These are phyloP conservation scores for Blastobotrys raffinosifermentans DNA, from an alignment of 1,139 yeast genomes.

Conservation along the genomic window DNA sequence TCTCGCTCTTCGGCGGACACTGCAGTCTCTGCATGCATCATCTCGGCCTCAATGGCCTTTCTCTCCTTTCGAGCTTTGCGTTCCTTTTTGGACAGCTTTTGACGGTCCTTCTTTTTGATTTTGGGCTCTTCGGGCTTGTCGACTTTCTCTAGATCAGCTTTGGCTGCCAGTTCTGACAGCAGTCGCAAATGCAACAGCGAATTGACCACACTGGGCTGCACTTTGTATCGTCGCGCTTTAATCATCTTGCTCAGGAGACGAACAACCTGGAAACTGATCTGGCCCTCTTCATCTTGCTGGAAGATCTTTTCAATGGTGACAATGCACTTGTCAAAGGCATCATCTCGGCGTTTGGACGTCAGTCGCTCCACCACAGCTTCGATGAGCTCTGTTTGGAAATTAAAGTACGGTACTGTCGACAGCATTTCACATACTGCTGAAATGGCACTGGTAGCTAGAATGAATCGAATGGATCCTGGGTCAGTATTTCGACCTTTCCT, in stretches of 20 bases:
- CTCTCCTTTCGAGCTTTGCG: constrained; percentile 81
- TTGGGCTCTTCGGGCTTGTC: constrained; percentile 45
- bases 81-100: constrained; percentile 82
- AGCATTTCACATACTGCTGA: constrained; percentile 78
- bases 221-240: constrained; percentile 67
- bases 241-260: constrained; percentile 63
- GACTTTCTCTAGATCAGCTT: constrained; percentile 56
- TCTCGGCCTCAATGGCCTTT: constrained; percentile 81
- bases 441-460: constrained; percentile 54
- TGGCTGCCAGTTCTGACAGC: constrained; percentile 57
- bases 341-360: constrained; percentile 29
- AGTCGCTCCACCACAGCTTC: constrained; percentile 51
- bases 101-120: constrained; percentile 76
- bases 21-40: constrained; percentile 80
- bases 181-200: constrained; percentile 67
- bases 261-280: constrained; percentile 67
- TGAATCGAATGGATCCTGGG: constrained; percentile 34
- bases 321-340: constrained; percentile 54
- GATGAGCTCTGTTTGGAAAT: constrained; percentile 67
- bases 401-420: constrained; percentile 68
- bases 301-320: constrained; percentile 60
- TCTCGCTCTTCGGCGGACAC: constrained; percentile 86
- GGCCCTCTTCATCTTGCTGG: constrained; percentile 70
- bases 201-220: constrained; percentile 78
- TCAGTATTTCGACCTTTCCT: constrained; percentile 24